A percentile compares a stretch with the other conserved stretches of the same genome.
These are phyloP conservation scores for Megacollybia marginata DNA, from an alignment of 768 basidiomycete species.

Conservation along the genomic window DNA sequence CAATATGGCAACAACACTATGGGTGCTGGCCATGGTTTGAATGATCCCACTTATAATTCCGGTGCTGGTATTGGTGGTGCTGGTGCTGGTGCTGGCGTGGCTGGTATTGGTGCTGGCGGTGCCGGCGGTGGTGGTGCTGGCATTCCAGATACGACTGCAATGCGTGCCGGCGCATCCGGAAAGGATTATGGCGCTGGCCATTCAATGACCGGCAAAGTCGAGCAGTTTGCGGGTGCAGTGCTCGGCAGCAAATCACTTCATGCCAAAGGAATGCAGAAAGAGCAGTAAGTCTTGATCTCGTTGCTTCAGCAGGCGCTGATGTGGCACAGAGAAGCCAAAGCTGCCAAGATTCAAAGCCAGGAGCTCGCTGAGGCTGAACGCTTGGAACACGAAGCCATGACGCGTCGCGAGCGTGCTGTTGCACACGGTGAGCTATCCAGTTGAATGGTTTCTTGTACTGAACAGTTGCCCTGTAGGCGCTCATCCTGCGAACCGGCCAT, in stretches of 20 bases:
- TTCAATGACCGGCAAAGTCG: slow-evolving; percentile 38
- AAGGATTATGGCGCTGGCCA: slow-evolving; percentile 18
- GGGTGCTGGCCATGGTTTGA: background rate
- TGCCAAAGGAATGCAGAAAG: slow-evolving; percentile 43
- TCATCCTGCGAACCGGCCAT: slow-evolving; percentile 22
- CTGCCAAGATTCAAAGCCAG: slow-evolving; percentile 34
- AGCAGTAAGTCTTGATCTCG: slow-evolving; percentile 25
- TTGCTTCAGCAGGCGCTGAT: background rate
- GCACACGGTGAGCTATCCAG: slow-evolving; percentile 32
- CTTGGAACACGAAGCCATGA: slow-evolving; percentile 40
- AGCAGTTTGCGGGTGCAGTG: slow-evolving; percentile 35
- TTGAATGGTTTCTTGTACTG: background rate
- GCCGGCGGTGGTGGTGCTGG: background rate
- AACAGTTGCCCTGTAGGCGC: slow-evolving; percentile 14
- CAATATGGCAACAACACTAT: background rate
- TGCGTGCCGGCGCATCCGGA: background rate
- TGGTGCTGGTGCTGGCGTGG: background rate
- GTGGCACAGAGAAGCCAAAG: slow-evolving; percentile 33
- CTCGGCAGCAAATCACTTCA: slow-evolving; percentile 40
- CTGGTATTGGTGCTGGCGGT: background rate
- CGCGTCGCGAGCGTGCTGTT: slow-evolving; percentile 45
- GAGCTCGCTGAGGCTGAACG: slow-evolving; percentile 49
- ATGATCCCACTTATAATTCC: background rate
- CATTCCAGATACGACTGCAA: background rate
- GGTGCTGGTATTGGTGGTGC: background rate